Evolutionary conservation across 306 rosid species (phyloP), one percentile per base, ranked within the genome.

Genomic region (Carpinus fangiana): DNA sequence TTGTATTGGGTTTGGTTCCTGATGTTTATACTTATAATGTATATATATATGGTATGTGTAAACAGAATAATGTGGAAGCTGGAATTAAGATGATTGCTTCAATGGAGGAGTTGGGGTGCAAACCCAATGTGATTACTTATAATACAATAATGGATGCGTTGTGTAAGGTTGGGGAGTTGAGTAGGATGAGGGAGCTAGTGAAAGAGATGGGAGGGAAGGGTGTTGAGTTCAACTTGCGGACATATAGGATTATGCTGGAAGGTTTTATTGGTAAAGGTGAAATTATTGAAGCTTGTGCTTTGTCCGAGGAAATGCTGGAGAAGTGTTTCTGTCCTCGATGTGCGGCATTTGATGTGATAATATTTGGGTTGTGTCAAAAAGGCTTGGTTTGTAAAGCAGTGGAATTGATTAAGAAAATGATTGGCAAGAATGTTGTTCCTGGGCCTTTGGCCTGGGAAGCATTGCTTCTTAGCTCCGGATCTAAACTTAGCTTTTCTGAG

Each of bases 1-100:
- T 92, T 72, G 87, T 94, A 11, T 84, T 86, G 48, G 97, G 98
- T 47, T 85, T 90, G 48, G 69, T 90, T 79, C 96, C 97, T 71
- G 87, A 92, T 82, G 70, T 87, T 50, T 87, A 83, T 87, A 87
- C 94, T 31, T 90, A 92, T 36, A 90, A 88, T 41, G 92, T 90
- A 82, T 92, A 85, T 28, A 82, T 92, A 72, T 82, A 79, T 80
- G 96, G 93, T 73, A 83, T 94, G 84, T 89, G 93, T 84, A 87
- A 90, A 81, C 89, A 88, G 85, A 83, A 82, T 31, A 83, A 89
- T 12, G 69, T 86, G 17, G 84, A 83, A 8, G 89, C 73, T 48
- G 93, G 88, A 4, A 59, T 89, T 73, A 67, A 83, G 79, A 83
- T 88, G 79, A 79, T 84, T 65, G 75, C 72, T 75, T 83, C 80